Percentiles rank a stretch among this genome's conserved stretches.
These are phyloP conservation scores for Trichosanthes truncata DNA, from an alignment of 306 rosid species.

Conservation along the genomic window DNA sequence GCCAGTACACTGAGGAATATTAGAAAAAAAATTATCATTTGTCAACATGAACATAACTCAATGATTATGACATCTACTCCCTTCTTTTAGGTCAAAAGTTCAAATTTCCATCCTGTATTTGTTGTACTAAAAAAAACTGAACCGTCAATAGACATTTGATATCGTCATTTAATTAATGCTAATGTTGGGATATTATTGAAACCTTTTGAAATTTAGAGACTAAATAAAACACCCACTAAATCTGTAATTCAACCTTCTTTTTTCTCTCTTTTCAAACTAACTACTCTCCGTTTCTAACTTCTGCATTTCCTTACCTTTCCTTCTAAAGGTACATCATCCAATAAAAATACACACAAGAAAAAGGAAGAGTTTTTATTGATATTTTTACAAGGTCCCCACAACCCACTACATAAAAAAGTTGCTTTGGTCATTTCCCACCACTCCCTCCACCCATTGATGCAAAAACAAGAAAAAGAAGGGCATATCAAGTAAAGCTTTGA, in stretches of 20 bases:
- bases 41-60: too few species aligned
- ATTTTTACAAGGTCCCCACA: conserved; percentile 67
- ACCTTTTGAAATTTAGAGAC: neutral
- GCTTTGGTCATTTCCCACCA: conserved; percentile 79
- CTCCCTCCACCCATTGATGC: conserved; percentile 48
- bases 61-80: too few species aligned
- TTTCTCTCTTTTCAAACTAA: neutral
- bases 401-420: conserved; percentile 56
- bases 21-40: too few species aligned
- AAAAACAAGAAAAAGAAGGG: conserved; percentile 29
- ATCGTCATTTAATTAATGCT: too few species aligned
- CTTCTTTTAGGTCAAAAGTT: too few species aligned
- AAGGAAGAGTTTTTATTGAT: conserved; percentile 17
- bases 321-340: conserved; percentile 5
- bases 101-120: too few species aligned
- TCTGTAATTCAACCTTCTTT: neutral
- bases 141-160: too few species aligned
- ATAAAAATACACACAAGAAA: neutral
- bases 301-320: conserved; percentile 1
- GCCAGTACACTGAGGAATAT: too few species aligned
- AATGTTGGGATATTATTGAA: too few species aligned
- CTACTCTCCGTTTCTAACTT: neutral
- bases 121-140: too few species aligned
- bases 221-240: neutral
- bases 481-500: conserved; percentile 62